Percentiles rank a stretch among this genome's conserved stretches.
These are phyloP conservation scores for Pleurotus ostreatus DNA, from an alignment of 768 basidiomycete genomes.

Conservation along the genomic window DNA sequence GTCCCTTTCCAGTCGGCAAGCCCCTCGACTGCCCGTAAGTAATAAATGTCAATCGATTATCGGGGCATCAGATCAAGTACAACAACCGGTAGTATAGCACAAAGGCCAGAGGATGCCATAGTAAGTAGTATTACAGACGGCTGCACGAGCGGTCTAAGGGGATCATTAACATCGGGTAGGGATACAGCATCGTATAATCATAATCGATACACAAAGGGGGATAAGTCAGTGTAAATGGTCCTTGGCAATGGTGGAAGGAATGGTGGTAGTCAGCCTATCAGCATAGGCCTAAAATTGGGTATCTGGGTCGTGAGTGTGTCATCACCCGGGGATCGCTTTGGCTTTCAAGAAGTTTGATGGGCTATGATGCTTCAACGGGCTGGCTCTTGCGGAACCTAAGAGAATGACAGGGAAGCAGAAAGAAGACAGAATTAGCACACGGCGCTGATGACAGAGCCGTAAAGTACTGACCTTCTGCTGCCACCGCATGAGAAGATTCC, in stretches of 20 bases:
- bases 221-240: slow-evolving; percentile 5
- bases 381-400: slow-evolving; percentile 8
- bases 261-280: too few relatives aligned
- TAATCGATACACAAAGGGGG: slow-evolving; percentile 9
- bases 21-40: neutral
- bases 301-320: neutral
- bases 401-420: neutral
- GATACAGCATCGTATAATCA: slow-evolving; percentile 1
- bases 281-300: slow-evolving; percentile 3
- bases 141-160: neutral
- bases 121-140: slow-evolving; percentile 1
- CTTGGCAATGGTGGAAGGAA: slow-evolving; percentile 1
- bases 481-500: slow-evolving; percentile 26
- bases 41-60: neutral
- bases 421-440: neutral
- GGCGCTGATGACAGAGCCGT: neutral
- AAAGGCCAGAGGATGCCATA: neutral
- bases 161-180: neutral
- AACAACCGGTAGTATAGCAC: neutral
- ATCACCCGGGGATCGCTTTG: neutral
- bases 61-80: neutral
- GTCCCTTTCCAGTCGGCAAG: too few relatives aligned
- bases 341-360: neutral
- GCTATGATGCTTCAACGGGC: slow-evolving; percentile 2
- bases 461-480: slow-evolving; percentile 13